Conservation (phyloP, 768 basidiomycete species). For the Lyophyllum atratum region DNA sequence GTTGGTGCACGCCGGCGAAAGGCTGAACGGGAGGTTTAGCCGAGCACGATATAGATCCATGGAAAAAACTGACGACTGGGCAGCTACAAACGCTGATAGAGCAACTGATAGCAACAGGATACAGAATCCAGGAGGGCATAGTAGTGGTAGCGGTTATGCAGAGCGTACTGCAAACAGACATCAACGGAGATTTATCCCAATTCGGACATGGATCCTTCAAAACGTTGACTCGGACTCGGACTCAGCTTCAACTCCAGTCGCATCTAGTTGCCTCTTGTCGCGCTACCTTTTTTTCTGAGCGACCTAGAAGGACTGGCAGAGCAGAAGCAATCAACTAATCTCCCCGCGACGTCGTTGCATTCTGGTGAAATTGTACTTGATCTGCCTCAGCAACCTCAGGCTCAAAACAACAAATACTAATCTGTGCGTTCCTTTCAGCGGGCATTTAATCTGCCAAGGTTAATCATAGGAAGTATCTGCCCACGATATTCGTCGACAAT, state of each 20-base stretch:
- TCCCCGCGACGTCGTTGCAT: not conserved
- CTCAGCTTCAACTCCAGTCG: not conserved
- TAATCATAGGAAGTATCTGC: not conserved
- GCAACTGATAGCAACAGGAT: too few species aligned
- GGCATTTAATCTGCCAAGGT: not conserved
- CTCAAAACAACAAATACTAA: not conserved
- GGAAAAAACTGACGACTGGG: not conserved
- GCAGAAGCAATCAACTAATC: too few species aligned
- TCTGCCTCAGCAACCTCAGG: too few species aligned
- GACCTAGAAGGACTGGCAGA: too few species aligned
- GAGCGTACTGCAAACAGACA: not conserved
- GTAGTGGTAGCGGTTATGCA: too few species aligned
- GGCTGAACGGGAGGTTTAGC: conserved; percentile 22
- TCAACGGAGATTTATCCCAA: not conserved
- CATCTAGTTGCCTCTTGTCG: too few species aligned
- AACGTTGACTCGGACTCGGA: not conserved
- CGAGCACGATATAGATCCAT: not conserved
- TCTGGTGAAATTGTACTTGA: not conserved
- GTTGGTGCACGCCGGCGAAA: conserved; percentile 50
- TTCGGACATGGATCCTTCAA: not conserved
- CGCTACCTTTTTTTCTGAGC: too few species aligned
- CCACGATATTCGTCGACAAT: not conserved
- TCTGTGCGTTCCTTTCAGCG: not conserved
- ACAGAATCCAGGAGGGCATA: not conserved
- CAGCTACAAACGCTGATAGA: not conserved